A percentile compares a stretch with the other conserved stretches of the same genome.
These are phyloP conservation scores for Syncephalastrum sp. DNA, from an alignment of 371 early-diverging fungal genomes.

Conservation along the genomic window DNA sequence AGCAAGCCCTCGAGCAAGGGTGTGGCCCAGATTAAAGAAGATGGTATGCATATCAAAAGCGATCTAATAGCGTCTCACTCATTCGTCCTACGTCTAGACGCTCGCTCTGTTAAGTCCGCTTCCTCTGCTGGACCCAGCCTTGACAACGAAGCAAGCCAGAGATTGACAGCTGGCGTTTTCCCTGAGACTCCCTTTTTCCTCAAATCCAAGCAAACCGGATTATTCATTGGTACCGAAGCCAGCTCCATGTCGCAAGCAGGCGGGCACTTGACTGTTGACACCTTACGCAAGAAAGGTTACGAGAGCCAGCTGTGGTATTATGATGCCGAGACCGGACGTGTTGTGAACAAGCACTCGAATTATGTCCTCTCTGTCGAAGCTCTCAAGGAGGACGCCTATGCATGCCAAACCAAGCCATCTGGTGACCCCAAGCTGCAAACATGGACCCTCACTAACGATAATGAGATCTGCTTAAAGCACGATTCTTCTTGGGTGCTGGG, in stretches of 20 bases:
- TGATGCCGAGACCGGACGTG: constrained; percentile 29
- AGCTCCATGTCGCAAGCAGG: constrained; percentile 19
- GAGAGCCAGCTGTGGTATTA: constrained; percentile 57
- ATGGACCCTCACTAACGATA: constrained; percentile 34
- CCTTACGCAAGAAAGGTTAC: constrained; percentile 30
- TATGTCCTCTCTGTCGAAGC: constrained; percentile 48
- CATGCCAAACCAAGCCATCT: constrained; percentile 34
- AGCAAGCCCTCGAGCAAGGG: constrained; percentile 14
- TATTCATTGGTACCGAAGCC: constrained; percentile 33
- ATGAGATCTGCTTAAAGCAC: constrained; percentile 40
- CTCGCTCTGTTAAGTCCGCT: constrained; percentile 31
- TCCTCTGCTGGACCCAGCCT: constrained; percentile 30
- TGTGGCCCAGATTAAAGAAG: constrained; percentile 35
- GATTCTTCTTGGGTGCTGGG: constrained; percentile 46
- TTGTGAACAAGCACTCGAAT: constrained; percentile 54
- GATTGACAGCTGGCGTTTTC: constrained; percentile 34
- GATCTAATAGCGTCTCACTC: not conserved
- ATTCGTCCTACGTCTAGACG: constrained; percentile 21
- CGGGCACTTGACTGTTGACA: constrained; percentile 30
- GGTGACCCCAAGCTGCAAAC: constrained; percentile 25
- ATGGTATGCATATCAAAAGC: constrained; percentile 23
- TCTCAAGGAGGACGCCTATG: constrained; percentile 42
- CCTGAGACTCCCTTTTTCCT: constrained; percentile 42
- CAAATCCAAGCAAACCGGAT: constrained; percentile 35
- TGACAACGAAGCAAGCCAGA: constrained; percentile 27